These are phyloP conservation scores for Amphicarpaea edgeworthii DNA, from an alignment of 306 rosid species.

Conservation along the genomic window DNA sequence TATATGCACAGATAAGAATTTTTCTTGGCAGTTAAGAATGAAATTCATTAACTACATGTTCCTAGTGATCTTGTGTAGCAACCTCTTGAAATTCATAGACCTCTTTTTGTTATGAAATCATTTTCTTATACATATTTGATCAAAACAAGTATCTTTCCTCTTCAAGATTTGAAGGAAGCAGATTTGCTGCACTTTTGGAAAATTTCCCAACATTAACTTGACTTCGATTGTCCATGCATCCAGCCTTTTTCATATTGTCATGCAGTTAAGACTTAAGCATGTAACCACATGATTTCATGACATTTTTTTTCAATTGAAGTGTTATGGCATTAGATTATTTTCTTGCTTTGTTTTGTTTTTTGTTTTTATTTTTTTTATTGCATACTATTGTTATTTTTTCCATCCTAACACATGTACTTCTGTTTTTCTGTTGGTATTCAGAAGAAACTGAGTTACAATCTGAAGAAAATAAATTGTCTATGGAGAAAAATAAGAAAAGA, in stretches of 20 bases:
- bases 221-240: slow-evolving; percentile 8
- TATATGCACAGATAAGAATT: not conserved
- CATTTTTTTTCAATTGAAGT: slow-evolving; percentile 29
- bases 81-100: not conserved
- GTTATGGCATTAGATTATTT: slow-evolving; percentile 17
- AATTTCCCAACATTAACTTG: not conserved
- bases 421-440: slow-evolving; percentile 52
- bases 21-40: slow-evolving; percentile 19
- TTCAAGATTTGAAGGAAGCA: slow-evolving; percentile 29
- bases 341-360: not conserved
- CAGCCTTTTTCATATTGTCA: not conserved
- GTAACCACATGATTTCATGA: slow-evolving; percentile 9
- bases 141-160: slow-evolving; percentile 2
- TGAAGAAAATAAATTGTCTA: slow-evolving; percentile 72
- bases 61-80: not conserved
- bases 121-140: slow-evolving; percentile 14
- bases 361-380: slow-evolving; percentile 13
- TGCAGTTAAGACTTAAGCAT: slow-evolving; percentile 6
- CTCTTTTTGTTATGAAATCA: not conserved
- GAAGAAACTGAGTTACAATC: slow-evolving; percentile 70
- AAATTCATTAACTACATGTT: not conserved
- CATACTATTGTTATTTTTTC: not conserved
- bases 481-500: slow-evolving; percentile 78
- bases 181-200: not conserved
- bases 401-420: slow-evolving; percentile 5